Base-by-base conservation (phyloP, 495 filamentous ascomycete genomes). In the Penicillium robsamsonii region DNA sequence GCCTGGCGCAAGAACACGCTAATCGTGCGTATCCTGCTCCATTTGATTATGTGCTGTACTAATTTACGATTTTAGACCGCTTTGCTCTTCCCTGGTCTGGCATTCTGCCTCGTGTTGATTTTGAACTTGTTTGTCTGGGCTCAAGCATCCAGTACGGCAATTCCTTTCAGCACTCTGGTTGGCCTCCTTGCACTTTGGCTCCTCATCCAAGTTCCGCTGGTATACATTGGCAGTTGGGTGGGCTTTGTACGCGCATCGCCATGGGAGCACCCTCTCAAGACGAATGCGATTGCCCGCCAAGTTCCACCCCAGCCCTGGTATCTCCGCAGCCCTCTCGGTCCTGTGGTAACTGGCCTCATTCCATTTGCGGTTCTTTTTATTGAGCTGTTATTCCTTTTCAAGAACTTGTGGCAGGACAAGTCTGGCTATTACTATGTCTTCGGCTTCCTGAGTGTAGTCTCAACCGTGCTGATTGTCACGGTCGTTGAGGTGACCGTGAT, bases 361-460 rank as follows among this genome's bases (percentile, higher is more conserved):
- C 91, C 92, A 0, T 97, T 97, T 64, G 89, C 89, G 3, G 91
- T 97, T 18, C 87, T 97, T 57, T 97, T 96, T 66, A 92, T 96
- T 63, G 92, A 97, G 71, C 79, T 96, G 7, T 80, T 96, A 29
- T 97, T 94, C 74, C 86, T 97, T 30, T 97, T 97, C 68, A 88
- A 90, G 69, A 92, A 87, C 54, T 65, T 96, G 11, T 96, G 91
- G 91, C 88, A 91, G 67, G 91, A 96, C 65, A 96, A 96, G 75
- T 90, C 85, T 64, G 90, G 89, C 12, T 97, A 95, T 65, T 96
- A 96, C 69, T 97, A 97, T 70, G 85, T 97, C 38, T 96, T 95
- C 71, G 92, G 92, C 9, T 97, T 95, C 78, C 69, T 96, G 51
- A 87, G 84, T 18, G 84, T 91, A 15, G 89, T 96, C 27, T 83